Percentiles rank a stretch among this genome's conserved stretches.
phyloP scores from a whole-genome alignment of 148 eudicot species.

The Pharnaceum exiguum region DNA sequence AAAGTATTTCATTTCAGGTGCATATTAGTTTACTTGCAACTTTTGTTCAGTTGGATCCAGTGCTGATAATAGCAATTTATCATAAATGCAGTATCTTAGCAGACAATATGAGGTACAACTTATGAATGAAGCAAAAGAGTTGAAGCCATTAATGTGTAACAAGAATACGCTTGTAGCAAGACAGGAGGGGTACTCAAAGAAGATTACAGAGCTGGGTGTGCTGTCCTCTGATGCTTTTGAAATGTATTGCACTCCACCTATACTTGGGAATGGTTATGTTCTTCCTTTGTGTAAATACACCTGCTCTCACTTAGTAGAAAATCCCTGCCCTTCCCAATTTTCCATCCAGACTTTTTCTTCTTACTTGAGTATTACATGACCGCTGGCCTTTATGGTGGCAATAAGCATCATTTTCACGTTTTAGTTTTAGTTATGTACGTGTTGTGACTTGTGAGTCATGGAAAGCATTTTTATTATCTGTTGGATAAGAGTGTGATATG shows the following conservation, averaged over 20 bases:
- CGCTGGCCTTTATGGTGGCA: too few relatives aligned
- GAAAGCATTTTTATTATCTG: too few relatives aligned
- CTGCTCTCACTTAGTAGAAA: too few relatives aligned
- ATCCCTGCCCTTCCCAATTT: too few relatives aligned
- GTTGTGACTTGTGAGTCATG: too few relatives aligned
- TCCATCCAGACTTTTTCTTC: too few relatives aligned
- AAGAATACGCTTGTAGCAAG: conserved; percentile 74
- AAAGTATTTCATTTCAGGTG: conserved; percentile 81
- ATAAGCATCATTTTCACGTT: too few relatives aligned
- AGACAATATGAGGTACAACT: conserved; percentile 61
- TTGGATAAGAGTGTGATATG: too few relatives aligned
- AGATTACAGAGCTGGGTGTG: conserved; percentile 89
- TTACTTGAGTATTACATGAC: too few relatives aligned
- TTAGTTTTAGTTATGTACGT: too few relatives aligned
- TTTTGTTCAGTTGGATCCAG: conserved; percentile 4
- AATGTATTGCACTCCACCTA: conserved; percentile 40
- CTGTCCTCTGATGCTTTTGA: conserved; percentile 94
- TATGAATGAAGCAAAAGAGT: conserved; percentile 82
- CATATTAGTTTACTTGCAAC: too few relatives aligned
- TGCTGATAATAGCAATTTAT: conserved; percentile 14
- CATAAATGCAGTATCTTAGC: conserved; percentile 54
- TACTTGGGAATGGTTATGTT: neutral
- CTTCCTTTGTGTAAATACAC: neutral
- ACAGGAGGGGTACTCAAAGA: conserved; percentile 92
- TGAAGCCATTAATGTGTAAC: conserved; percentile 77